Percentiles rank a stretch among this genome's conserved stretches.
Evolutionary conservation across 2,329 filamentous ascomycete genomes (phyloP).

Genomic region (Sclerotinia borealis): DNA sequence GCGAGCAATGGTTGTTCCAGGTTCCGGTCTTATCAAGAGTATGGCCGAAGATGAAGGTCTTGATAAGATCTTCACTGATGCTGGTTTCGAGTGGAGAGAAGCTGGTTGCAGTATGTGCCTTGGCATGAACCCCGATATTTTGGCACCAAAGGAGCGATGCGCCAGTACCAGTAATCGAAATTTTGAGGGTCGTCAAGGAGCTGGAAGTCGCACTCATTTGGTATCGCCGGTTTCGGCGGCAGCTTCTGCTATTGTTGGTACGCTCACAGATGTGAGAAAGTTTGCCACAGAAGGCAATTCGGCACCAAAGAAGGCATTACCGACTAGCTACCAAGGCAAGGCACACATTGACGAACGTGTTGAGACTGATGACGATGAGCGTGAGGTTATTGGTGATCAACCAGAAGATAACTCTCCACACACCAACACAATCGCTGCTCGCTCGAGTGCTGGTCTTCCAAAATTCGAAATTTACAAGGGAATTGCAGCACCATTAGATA

Average conservation of each 20-base stretch:
- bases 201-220: slow-evolving; percentile 82
- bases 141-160: slow-evolving; percentile 86
- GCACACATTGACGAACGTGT: slow-evolving; percentile 47
- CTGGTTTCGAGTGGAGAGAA: slow-evolving; percentile 97
- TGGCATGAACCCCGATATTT: slow-evolving; percentile 98
- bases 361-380: slow-evolving; percentile 45
- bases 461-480: slow-evolving; percentile 82
- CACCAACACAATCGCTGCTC: slow-evolving; percentile 52
- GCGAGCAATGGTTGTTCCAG: slow-evolving; percentile 92
- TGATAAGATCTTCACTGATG: slow-evolving; percentile 84
- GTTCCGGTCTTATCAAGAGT: slow-evolving; percentile 88
- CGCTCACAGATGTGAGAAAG: slow-evolving; percentile 85
- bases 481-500: slow-evolving; percentile 79
- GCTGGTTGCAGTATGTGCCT: slow-evolving; percentile 98
- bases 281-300: slow-evolving; percentile 47
- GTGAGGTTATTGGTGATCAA: slow-evolving; percentile 49
- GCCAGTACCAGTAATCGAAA: slow-evolving; percentile 96
- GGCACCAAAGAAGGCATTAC: slow-evolving; percentile 23
- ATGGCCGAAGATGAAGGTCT: slow-evolving; percentile 88
- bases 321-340: slow-evolving; percentile 11
- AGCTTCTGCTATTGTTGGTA: slow-evolving; percentile 81
- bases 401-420: slow-evolving; percentile 59
- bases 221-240: slow-evolving; percentile 98
- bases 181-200: slow-evolving; percentile 94
- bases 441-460: slow-evolving; percentile 49